A percentile compares a stretch with the other conserved stretches of the same genome.
phyloP scores from a whole-genome alignment of 169 alveolate genomes.

The Plasmodium yoelii region DNA sequence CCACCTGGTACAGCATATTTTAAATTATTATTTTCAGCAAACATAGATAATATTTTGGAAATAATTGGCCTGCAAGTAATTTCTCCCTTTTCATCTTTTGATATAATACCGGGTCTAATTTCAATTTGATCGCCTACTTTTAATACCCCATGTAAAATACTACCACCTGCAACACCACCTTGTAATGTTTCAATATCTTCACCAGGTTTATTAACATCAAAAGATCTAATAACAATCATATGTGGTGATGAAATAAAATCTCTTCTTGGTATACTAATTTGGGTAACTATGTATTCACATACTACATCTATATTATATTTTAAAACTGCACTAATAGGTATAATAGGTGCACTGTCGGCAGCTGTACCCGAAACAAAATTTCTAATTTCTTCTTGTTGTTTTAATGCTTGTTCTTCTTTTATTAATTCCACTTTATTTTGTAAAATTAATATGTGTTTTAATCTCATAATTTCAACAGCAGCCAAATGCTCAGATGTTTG shows the following conservation, averaged over 20 bases:
- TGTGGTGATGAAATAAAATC: constrained; percentile 98
- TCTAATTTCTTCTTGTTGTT: constrained; percentile 96
- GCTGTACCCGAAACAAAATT: constrained; percentile 93
- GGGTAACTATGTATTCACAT: constrained; percentile 93
- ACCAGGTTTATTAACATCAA: constrained; percentile 99
- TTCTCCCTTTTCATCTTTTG: constrained; percentile 92
- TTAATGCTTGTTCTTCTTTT: constrained; percentile 95
- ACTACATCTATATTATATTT: constrained; percentile 97
- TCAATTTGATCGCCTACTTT: constrained; percentile 98
- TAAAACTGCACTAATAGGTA: constrained; percentile 97
- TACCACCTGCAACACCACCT: constrained; percentile 99
- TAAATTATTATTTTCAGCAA: constrained; percentile 98
- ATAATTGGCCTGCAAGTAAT: constrained; percentile 92
- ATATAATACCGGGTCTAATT: constrained; percentile 97
- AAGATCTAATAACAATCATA: constrained; percentile 98
- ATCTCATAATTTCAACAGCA: constrained; percentile 99
- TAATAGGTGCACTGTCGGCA: constrained; percentile 98
- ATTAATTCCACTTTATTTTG: constrained; percentile 99
- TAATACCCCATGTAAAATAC: constrained; percentile 96
- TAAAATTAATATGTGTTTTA: constrained; percentile 96
- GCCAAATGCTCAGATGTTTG: constrained; percentile 99
- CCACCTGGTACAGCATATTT: constrained; percentile 99
- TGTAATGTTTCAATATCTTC: constrained; percentile 95
- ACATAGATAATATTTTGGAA: constrained; percentile 92
- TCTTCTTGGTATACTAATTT: constrained; percentile 97